phyloP scores from a whole-genome alignment of 1,284 basidiomycete species.

The Ceratobasidium sp. region DNA sequence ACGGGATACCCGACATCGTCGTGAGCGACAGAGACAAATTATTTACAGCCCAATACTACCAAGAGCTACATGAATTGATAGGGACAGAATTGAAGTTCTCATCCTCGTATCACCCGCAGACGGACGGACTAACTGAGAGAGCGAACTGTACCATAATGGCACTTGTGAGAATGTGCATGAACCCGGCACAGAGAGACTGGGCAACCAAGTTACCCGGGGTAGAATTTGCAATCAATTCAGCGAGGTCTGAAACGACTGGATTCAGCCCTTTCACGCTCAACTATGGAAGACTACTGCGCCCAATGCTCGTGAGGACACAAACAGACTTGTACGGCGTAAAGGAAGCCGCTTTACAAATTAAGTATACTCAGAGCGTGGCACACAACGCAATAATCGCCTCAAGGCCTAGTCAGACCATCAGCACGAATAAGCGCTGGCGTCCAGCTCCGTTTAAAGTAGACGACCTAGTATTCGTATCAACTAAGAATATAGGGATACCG shows the following conservation, averaged over 20 bases:
- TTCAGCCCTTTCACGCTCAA: slow-evolving; percentile 56
- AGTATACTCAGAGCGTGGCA: slow-evolving; percentile 41
- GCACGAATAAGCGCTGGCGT: slow-evolving; percentile 49
- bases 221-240: slow-evolving; percentile 52
- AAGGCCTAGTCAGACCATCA: slow-evolving; percentile 48
- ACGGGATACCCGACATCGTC: slow-evolving; percentile 56
- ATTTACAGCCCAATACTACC: slow-evolving; percentile 47
- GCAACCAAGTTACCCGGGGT: slow-evolving; percentile 46
- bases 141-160: slow-evolving; percentile 41
- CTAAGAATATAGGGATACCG: slow-evolving; percentile 51
- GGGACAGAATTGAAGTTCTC: slow-evolving; percentile 49
- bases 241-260: slow-evolving; percentile 54
- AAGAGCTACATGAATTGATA: slow-evolving; percentile 44
- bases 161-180: slow-evolving; percentile 48
- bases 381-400: slow-evolving; percentile 53
- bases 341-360: slow-evolving; percentile 17
- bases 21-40: slow-evolving; percentile 58
- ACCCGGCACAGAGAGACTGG: slow-evolving; percentile 48
- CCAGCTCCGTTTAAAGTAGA: slow-evolving; percentile 46
- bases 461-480: slow-evolving; percentile 52
- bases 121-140: slow-evolving; percentile 44
- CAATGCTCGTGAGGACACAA: slow-evolving; percentile 17
- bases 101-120: slow-evolving; percentile 50
- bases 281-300: slow-evolving; percentile 52
- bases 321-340: slow-evolving; percentile 48